Percentiles rank a stretch among this genome's conserved stretches.
These are phyloP conservation scores for Colletotrichum graminicola DNA, from an alignment of 2,329 filamentous ascomycete genomes.

Conservation along the genomic window DNA sequence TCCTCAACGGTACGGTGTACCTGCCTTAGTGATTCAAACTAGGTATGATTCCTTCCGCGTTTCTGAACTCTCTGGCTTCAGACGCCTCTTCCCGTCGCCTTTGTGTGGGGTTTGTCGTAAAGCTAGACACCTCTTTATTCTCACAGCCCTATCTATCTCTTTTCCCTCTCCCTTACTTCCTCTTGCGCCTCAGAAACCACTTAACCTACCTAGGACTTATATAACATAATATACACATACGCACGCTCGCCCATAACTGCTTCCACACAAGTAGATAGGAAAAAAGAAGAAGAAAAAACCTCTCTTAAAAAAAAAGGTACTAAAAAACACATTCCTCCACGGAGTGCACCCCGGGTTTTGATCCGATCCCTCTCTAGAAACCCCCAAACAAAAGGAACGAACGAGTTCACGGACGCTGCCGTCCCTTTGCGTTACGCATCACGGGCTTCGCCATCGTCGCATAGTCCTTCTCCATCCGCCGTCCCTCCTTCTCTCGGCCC, in stretches of 20 bases:
- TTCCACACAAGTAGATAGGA: too few species aligned
- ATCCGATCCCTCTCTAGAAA: neutral
- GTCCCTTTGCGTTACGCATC: slow-evolving; percentile 10
- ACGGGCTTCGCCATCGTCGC: neutral
- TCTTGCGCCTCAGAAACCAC: neutral
- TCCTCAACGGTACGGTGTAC: neutral
- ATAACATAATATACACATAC: neutral
- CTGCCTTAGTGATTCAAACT: neutral
- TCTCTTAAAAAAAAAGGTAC: too few species aligned
- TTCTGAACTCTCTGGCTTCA: neutral
- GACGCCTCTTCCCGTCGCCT: neutral
- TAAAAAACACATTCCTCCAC: neutral
- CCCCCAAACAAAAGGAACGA: slow-evolving; percentile 2
- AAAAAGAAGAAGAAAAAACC: neutral
- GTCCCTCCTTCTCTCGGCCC: slow-evolving; percentile 8
- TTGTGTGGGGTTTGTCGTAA: neutral
- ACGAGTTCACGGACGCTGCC: slow-evolving; percentile 18
- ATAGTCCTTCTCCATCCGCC: neutral
- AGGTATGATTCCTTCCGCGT: neutral
- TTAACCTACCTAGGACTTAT: neutral
- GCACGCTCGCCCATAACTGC: neutral
- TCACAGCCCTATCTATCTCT: neutral
- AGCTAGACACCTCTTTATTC: slow-evolving; percentile 6
- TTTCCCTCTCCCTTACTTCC: neutral
- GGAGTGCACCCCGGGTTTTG: neutral